Conservation (phyloP, 306 rosid species). For the Urtica urens region DNA sequence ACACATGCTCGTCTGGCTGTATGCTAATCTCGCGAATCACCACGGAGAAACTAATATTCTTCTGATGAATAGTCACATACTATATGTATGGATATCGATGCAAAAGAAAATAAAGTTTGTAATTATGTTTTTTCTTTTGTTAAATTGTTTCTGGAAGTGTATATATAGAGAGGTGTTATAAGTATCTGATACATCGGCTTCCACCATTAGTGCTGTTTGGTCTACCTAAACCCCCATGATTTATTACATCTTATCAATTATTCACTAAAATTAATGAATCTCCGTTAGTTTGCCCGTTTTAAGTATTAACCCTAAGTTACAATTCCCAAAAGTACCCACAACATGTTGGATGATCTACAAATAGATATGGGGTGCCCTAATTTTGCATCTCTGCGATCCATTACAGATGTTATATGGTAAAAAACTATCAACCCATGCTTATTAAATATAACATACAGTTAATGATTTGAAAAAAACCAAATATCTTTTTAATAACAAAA, state of each 20-base stretch:
- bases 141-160: background rate
- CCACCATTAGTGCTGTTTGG: background rate
- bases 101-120: background rate
- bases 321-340: background rate
- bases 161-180: background rate
- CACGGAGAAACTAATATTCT: conserved; percentile 42
- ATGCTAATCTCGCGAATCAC: conserved; percentile 46
- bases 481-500: no score
- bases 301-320: no score
- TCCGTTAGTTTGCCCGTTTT: no score
- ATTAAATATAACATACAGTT: no score
- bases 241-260: background rate
- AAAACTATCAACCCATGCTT: no score
- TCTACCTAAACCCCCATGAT: conserved; percentile 14
- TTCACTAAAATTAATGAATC: background rate
- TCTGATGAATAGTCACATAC: conserved; percentile 10
- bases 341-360: background rate
- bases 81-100: background rate
- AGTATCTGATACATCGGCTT: background rate
- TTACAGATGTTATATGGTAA: no score
- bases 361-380: background rate
- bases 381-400: no score
- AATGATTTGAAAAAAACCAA: no score
- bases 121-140: background rate
- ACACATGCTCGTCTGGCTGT: conserved; percentile 69